Percentiles rank a stretch among this genome's conserved stretches.
phyloP scores from a whole-genome alignment of 1,139 yeast species.

The Lodderomyces parapsilosis region DNA sequence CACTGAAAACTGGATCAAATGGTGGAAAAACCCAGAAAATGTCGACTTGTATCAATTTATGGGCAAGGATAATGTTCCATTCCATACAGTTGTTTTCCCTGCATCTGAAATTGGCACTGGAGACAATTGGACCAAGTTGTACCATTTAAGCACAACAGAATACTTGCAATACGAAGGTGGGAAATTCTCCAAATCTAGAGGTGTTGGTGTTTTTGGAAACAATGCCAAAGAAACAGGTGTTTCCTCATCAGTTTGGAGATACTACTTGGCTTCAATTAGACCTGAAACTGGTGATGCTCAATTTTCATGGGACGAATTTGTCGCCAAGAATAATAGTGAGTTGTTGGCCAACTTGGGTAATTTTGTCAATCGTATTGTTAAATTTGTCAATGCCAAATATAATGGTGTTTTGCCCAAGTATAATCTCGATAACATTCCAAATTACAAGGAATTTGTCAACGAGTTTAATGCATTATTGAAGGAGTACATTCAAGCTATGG shows the following conservation, averaged over 20 bases:
- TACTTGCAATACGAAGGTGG: constrained; percentile 97
- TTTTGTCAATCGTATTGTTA: constrained; percentile 89
- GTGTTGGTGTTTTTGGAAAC: constrained; percentile 97
- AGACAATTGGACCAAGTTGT: constrained; percentile 87
- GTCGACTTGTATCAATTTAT: constrained; percentile 91
- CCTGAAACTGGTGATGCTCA: constrained; percentile 97
- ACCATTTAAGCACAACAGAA: constrained; percentile 92
- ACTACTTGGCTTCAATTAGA: constrained; percentile 85
- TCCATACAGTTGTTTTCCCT: constrained; percentile 98
- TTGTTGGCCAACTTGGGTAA: constrained; percentile 94
- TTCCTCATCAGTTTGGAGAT: constrained; percentile 95
- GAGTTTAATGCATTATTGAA: constrained; percentile 65
- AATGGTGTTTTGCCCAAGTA: constrained; percentile 81
- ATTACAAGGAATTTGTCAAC: constrained; percentile 47
- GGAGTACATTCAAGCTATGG: constrained; percentile 71
- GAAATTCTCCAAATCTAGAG: constrained; percentile 94
- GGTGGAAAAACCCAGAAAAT: constrained; percentile 91
- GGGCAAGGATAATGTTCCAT: constrained; percentile 99
- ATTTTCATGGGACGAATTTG: constrained; percentile 96
- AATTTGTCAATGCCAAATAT: constrained; percentile 87
- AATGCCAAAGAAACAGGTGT: constrained; percentile 93
- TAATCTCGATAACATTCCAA: constrained; percentile 45
- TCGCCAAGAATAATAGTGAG: constrained; percentile 88
- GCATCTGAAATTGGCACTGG: constrained; percentile 84
- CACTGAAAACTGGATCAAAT: constrained; percentile 62